A percentile compares a stretch with the other conserved stretches of the same genome.
Evolutionary conservation across 257 asterid genomes (phyloP).

Genomic region (Echites panduratus): DNA sequence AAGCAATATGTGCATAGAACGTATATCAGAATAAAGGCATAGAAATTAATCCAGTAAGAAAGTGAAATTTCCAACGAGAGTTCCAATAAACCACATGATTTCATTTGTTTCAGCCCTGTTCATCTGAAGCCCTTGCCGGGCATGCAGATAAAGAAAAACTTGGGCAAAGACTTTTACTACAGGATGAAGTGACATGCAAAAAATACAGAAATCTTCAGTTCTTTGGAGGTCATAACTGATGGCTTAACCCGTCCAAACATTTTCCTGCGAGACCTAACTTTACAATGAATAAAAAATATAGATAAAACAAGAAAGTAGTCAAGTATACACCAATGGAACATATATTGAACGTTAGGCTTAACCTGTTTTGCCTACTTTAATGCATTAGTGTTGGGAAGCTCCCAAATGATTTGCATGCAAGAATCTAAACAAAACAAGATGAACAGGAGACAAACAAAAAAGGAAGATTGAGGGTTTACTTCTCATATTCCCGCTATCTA

Average conservation of each 20-base stretch:
- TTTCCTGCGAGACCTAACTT: no score
- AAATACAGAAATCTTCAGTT: not conserved
- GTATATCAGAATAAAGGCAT: not conserved
- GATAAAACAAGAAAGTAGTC: not conserved
- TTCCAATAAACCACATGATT: not conserved
- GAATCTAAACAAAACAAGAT: not conserved
- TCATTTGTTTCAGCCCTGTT: no score
- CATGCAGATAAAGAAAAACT: not conserved
- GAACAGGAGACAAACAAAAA: not conserved
- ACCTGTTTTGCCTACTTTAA: not conserved
- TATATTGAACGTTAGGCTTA: not conserved
- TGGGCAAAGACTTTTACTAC: no score
- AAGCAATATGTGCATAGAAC: not conserved
- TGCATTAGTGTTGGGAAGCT: not conserved
- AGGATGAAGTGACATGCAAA: no score
- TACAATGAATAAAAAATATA: not conserved
- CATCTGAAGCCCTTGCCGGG: no score
- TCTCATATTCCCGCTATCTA: not conserved
- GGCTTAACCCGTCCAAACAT: not conserved
- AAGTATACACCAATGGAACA: not conserved
- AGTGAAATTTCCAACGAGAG: not conserved
- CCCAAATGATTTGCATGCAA: not conserved
- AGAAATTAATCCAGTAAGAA: not conserved
- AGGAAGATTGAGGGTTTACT: not conserved
- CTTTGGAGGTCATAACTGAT: not conserved